phyloP scores from a whole-genome alignment of 176 grass and related monocot genomes.

The Stipa capillata region DNA sequence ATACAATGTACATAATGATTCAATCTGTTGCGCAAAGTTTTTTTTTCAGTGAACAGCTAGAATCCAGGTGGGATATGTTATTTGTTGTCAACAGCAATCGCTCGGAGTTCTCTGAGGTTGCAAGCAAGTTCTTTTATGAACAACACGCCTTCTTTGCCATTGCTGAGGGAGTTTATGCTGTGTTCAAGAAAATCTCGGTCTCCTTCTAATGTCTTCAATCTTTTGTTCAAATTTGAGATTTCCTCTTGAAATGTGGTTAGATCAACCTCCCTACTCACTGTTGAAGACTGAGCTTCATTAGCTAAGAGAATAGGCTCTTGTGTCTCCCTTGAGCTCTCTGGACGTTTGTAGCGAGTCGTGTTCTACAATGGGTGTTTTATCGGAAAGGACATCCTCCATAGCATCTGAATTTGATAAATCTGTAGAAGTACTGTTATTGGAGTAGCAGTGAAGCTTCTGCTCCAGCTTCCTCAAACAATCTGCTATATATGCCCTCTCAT shows the following conservation, averaged over 20 bases:
- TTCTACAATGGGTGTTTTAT: neutral
- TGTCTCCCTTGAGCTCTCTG: neutral
- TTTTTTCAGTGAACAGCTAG: neutral
- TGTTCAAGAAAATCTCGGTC: conserved; percentile 64
- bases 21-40: neutral
- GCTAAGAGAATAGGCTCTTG: neutral
- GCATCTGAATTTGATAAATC: conserved; percentile 27
- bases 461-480: conserved; percentile 49
- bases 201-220: conserved; percentile 49
- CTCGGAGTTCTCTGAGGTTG: conserved; percentile 39
- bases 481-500: conserved; percentile 46
- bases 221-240: conserved; percentile 37
- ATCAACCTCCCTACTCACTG: neutral
- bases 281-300: conserved; percentile 1
- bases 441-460: conserved; percentile 46
- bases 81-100: conserved; percentile 21
- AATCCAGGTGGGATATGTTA: neutral
- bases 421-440: conserved; percentile 38
- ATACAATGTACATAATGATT: neutral
- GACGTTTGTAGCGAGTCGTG: neutral
- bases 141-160: conserved; percentile 39
- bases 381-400: conserved; percentile 36
- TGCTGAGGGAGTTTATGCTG: conserved; percentile 59
- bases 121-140: conserved; percentile 59
- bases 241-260: conserved; percentile 39